phyloP scores from a whole-genome alignment of 768 basidiomycete species.

The Fomitopsis pulvina region DNA sequence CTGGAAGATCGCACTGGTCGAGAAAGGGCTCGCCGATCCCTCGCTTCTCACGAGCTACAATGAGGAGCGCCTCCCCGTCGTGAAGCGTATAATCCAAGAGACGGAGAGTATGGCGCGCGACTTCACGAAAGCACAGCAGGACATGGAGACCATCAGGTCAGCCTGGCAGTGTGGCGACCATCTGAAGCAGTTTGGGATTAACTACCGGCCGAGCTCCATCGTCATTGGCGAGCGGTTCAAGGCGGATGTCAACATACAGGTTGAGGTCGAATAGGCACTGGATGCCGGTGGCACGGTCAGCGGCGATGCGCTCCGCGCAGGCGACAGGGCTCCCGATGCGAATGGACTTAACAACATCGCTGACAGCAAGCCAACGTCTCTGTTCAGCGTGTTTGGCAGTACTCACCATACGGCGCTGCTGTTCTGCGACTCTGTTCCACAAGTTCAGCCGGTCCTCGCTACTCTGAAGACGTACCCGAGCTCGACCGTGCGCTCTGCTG shows the following conservation, averaged over 20 bases:
- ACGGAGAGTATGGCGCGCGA: conserved; percentile 8
- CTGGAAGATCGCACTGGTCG: conserved; percentile 26
- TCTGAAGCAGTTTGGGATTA: conserved; percentile 36
- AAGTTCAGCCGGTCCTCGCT: background rate
- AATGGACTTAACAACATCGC: conserved; percentile 18
- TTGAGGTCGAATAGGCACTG: background rate
- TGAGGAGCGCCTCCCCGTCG: conserved; percentile 26
- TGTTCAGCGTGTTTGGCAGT: conserved; percentile 23
- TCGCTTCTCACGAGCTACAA: conserved; percentile 22
- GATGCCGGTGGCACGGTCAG: conserved; percentile 8
- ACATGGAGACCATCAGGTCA: too few species aligned
- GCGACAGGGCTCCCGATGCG: conserved; percentile 41
- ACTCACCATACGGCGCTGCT: conserved; percentile 25
- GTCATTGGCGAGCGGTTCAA: conserved; percentile 32
- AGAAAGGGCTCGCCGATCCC: conserved; percentile 18
- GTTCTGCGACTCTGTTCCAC: conserved; percentile 12
- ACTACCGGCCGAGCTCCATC: conserved; percentile 43
- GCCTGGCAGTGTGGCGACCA: background rate
- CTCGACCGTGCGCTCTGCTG: background rate
- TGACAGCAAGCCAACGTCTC: conserved; percentile 4
- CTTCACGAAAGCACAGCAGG: too few species aligned
- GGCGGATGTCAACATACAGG: background rate
- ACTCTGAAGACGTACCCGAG: background rate
- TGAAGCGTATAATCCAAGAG: conserved; percentile 22
- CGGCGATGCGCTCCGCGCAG: conserved; percentile 23